These are phyloP conservation scores for Fusarium verticillioides DNA, from an alignment of 2,329 filamentous ascomycete species.

Conservation along the genomic window DNA sequence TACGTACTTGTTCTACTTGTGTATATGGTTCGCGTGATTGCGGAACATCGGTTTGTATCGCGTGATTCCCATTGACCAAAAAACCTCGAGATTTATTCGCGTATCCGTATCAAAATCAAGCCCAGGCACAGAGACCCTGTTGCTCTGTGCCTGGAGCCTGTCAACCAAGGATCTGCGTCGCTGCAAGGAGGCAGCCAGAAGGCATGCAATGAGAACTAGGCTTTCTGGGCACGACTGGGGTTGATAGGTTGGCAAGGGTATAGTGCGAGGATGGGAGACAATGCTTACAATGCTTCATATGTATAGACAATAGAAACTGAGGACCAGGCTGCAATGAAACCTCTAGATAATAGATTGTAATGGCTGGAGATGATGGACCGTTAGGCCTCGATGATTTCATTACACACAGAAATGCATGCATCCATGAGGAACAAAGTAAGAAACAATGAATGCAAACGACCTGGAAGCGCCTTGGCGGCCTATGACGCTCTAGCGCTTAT, in stretches of 20 bases:
- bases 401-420: not conserved
- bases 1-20: not conserved
- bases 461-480: slow-evolving; percentile 17
- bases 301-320: not conserved
- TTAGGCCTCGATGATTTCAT: slow-evolving; percentile 23
- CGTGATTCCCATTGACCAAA: slow-evolving; percentile 31
- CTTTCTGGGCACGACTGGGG: slow-evolving; percentile 16
- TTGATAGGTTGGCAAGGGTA: slow-evolving; percentile 13
- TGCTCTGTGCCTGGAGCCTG: slow-evolving; percentile 12
- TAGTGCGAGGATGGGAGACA: slow-evolving; percentile 8
- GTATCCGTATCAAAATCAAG: slow-evolving; percentile 20
- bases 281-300: not conserved
- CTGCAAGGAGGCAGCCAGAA: slow-evolving; percentile 31
- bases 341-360: not conserved
- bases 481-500: slow-evolving; percentile 36
- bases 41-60: slow-evolving; percentile 28
- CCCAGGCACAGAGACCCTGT: not conserved
- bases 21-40: not conserved
- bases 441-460: slow-evolving; percentile 13
- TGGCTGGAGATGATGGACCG: not conserved
- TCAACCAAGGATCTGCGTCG: slow-evolving; percentile 16
- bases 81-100: slow-evolving; percentile 8
- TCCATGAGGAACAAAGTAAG: slow-evolving; percentile 1
- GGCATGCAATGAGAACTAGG: slow-evolving; percentile 13
- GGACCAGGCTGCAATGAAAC: not conserved